A percentile compares a stretch with the other conserved stretches of the same genome.
phyloP scores from a whole-genome alignment of 2,329 filamentous ascomycete species.

The Apiospora marii region DNA sequence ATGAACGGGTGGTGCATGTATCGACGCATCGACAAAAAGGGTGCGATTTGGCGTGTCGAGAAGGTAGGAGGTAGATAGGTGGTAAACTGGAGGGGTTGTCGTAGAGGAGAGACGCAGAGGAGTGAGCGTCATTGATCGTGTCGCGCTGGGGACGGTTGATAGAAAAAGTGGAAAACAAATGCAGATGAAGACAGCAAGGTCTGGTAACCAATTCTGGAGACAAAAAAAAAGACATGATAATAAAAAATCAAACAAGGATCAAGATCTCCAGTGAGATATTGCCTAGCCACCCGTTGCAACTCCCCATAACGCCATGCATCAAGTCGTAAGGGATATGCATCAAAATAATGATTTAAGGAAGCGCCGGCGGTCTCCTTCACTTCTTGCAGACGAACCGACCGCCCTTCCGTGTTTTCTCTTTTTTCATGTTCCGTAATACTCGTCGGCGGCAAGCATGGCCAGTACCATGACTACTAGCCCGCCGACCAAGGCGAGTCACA shows the following conservation, averaged over 20 bases:
- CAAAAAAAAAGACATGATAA: background rate
- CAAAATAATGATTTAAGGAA: background rate
- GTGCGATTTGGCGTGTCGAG: background rate
- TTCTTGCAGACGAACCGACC: background rate
- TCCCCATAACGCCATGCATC: background rate
- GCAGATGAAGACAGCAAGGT: background rate
- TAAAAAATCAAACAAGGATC: background rate
- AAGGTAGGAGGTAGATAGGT: background rate
- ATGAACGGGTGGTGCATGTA: background rate
- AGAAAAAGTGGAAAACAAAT: background rate
- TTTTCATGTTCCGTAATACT: background rate
- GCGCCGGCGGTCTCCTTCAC: background rate
- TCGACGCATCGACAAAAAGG: background rate
- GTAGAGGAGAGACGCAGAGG: background rate
- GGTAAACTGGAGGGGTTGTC: background rate
- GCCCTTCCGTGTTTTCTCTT: background rate
- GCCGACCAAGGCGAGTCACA: slow-evolving; percentile 27
- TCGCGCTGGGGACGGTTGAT: background rate
- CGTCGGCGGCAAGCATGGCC: slow-evolving; percentile 12
- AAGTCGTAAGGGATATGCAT: background rate
- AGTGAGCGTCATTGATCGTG: background rate
- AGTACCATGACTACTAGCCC: slow-evolving; percentile 24
- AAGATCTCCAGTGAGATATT: slow-evolving; percentile 12
- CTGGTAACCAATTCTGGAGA: background rate
- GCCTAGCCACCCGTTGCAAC: background rate